Conservation (phyloP, 1,139 yeast species). For the Scheffersomyces stambukii region DNA sequence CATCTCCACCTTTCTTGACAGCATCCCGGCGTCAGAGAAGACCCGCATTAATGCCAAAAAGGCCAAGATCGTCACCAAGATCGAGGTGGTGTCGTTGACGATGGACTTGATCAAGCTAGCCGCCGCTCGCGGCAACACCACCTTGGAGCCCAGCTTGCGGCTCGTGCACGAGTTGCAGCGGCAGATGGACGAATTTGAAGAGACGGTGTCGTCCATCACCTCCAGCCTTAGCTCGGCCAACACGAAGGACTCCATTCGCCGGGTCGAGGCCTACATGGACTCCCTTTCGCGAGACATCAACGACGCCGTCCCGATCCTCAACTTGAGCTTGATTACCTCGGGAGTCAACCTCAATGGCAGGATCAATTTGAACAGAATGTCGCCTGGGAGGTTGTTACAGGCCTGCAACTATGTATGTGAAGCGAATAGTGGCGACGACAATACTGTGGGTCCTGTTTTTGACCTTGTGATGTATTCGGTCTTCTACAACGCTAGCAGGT, state of each 20-base stretch:
- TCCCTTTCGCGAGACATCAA: constrained; percentile 52
- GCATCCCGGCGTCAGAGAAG: constrained; percentile 58
- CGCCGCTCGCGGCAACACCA: constrained; percentile 70
- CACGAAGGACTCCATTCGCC: constrained; percentile 39
- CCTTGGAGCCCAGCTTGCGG: constrained; percentile 52
- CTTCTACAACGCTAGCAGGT: constrained; percentile 56
- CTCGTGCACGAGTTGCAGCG: constrained; percentile 53
- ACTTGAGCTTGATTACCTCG: constrained; percentile 63
- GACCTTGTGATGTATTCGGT: constrained; percentile 58
- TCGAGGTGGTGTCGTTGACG: constrained; percentile 62
- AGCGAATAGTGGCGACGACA: constrained; percentile 17
- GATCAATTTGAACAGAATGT: constrained; percentile 45
- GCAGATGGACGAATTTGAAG: constrained; percentile 61
- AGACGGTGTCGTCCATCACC: constrained; percentile 34
- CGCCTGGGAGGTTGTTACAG: constrained; percentile 64
- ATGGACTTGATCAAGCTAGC: constrained; percentile 67
- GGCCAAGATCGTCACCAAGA: constrained; percentile 52
- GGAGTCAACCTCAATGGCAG: constrained; percentile 60
- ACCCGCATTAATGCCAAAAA: constrained; percentile 37
- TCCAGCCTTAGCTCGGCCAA: constrained; percentile 21
- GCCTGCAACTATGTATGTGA: constrained; percentile 50
- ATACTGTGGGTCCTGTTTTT: constrained; percentile 57
- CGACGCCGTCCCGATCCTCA: constrained; percentile 67
- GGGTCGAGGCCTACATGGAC: constrained; percentile 49
- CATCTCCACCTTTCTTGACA: constrained; percentile 53